phyloP scores from a whole-genome alignment of 2,329 filamentous ascomycete genomes.

The Sclerotinia nivalis region DNA sequence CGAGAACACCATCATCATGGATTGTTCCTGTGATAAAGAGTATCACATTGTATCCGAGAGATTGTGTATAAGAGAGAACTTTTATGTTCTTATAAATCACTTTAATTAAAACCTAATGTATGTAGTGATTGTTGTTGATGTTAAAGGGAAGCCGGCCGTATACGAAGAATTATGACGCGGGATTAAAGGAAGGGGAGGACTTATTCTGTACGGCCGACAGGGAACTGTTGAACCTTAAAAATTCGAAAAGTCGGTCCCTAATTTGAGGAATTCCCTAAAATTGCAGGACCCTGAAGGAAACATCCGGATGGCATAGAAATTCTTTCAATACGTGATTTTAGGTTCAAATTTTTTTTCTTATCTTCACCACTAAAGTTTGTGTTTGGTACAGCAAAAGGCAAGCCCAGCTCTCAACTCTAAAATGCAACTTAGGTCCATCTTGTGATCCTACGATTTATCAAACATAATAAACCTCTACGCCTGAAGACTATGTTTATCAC shows the following conservation, averaged over 20 bases:
- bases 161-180: constrained; percentile 11
- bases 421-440: background rate
- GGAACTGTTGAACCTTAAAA: background rate
- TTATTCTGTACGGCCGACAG: background rate
- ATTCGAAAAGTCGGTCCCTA: constrained; percentile 5
- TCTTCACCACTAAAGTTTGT: background rate
- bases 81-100: background rate
- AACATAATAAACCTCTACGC: constrained; percentile 15
- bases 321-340: background rate
- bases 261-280: background rate
- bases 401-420: background rate
- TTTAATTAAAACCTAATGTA: constrained; percentile 11
- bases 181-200: constrained; percentile 4
- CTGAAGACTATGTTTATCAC: background rate
- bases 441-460: background rate
- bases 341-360: background rate
- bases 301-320: background rate
- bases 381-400: constrained; percentile 1
- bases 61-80: background rate
- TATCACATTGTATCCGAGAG: constrained; percentile 23
- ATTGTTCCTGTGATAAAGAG: constrained; percentile 18
- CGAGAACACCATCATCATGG: constrained; percentile 52
- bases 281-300: background rate
- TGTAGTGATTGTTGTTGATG: constrained; percentile 10
- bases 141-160: background rate